Conservation (phyloP, 257 asterid species). For the Jacaranda copaia region DNA sequence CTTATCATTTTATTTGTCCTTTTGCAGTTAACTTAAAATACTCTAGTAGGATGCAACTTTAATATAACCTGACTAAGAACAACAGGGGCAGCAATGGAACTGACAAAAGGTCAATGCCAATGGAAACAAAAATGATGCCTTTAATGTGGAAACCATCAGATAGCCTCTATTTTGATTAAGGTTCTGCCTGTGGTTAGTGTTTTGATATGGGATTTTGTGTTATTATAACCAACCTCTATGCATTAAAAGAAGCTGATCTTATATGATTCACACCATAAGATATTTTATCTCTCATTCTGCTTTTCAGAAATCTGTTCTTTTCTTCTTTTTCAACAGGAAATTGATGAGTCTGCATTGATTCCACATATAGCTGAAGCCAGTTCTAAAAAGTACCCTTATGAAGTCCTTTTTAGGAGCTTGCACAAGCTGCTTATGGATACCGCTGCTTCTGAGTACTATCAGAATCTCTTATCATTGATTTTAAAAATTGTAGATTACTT, state of each 20-base stretch:
- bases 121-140: not conserved
- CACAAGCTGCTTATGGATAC: slow-evolving; percentile 99
- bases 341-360: slow-evolving; percentile 96
- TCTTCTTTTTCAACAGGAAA: slow-evolving; percentile 66
- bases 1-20: not conserved
- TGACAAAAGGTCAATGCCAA: slow-evolving; percentile 19
- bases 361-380: slow-evolving; percentile 99
- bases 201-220: not conserved
- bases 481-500: slow-evolving; percentile 17
- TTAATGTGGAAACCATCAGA: not conserved
- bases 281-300: not conserved
- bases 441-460: slow-evolving; percentile 93
- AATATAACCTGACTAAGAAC: slow-evolving; percentile 26
- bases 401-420: slow-evolving; percentile 99
- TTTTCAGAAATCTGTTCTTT: slow-evolving; percentile 16
- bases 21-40: slow-evolving; percentile 5
- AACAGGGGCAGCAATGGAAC: slow-evolving; percentile 6
- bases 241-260: slow-evolving; percentile 24
- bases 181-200: slow-evolving; percentile 8
- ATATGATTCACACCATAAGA: not conserved
- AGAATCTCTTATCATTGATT: slow-evolving; percentile 27
- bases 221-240: slow-evolving; percentile 14
- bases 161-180: slow-evolving; percentile 9
- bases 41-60: not conserved
- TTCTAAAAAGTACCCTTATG: slow-evolving; percentile 94